Percentiles rank a stretch among this genome's conserved stretches.
phyloP scores from a whole-genome alignment of 345 rosid species.

The Syzygium aqueum region DNA sequence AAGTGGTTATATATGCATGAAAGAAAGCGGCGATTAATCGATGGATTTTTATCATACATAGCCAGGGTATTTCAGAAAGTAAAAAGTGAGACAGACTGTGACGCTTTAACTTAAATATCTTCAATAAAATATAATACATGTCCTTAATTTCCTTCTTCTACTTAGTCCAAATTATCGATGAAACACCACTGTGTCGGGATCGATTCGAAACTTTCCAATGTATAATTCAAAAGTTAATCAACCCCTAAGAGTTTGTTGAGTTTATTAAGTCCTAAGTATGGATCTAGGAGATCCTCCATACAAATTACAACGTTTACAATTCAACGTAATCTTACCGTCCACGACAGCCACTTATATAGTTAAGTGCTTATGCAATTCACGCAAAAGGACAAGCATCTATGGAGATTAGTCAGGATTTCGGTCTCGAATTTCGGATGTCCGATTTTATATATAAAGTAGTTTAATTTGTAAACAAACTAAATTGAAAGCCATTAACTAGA shows the following conservation, averaged over 20 bases:
- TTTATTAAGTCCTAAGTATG: background rate
- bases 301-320: background rate
- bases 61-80: background rate
- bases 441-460: background rate
- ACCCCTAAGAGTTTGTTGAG: too few species aligned
- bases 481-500: background rate
- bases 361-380: background rate
- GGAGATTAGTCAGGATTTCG: background rate
- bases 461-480: background rate
- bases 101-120: background rate
- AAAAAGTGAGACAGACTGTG: background rate
- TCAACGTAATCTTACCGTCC: background rate
- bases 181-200: background rate
- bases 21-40: background rate
- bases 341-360: background rate
- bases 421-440: background rate
- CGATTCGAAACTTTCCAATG: background rate
- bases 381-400: background rate
- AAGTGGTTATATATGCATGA: background rate
- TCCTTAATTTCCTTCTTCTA: background rate
- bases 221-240: background rate
- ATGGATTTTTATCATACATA: background rate
- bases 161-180: background rate
- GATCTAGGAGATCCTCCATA: background rate
- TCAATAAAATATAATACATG: background rate